Percentiles rank a stretch among this genome's conserved stretches.
These are phyloP conservation scores for Boletus reticulatus DNA, from an alignment of 768 basidiomycete species.

Conservation along the genomic window DNA sequence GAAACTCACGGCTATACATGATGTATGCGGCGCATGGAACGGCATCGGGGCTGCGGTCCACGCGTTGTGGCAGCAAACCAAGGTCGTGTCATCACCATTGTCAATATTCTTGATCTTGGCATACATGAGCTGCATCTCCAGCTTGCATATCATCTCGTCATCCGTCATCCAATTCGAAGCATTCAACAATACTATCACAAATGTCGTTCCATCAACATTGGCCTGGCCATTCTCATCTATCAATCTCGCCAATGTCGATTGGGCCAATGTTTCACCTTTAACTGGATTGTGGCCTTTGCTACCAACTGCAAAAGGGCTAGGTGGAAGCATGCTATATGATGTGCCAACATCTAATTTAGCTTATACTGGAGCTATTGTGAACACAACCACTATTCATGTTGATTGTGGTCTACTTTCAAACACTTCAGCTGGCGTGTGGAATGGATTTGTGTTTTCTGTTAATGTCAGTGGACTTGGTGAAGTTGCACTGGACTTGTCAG, in stretches of 20 bases:
- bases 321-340: constrained; percentile 15
- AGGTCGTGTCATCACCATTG: constrained; percentile 4
- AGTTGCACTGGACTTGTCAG: not conserved
- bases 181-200: constrained; percentile 6
- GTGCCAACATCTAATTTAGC: not conserved
- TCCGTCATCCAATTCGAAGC: constrained; percentile 19
- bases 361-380: constrained; percentile 10
- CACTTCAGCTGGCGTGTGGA: not conserved
- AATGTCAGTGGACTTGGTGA: constrained; percentile 6
- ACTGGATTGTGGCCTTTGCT: constrained; percentile 1
- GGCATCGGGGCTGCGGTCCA: constrained; percentile 22
- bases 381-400: constrained; percentile 15
- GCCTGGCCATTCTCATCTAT: not conserved
- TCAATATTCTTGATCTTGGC: constrained; percentile 4
- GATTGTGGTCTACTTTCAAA: constrained; percentile 15
- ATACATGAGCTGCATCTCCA: constrained; percentile 17
- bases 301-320: constrained; percentile 8
- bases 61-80: constrained; percentile 20
- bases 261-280: not conserved
- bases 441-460: not conserved
- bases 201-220: not conserved
- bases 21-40: constrained; percentile 17
- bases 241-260: not conserved
- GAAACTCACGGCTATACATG: constrained; percentile 21
- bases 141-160: constrained; percentile 22